phyloP scores from a whole-genome alignment of 805 yeast genomes.

The Millerozyma acaciae region DNA sequence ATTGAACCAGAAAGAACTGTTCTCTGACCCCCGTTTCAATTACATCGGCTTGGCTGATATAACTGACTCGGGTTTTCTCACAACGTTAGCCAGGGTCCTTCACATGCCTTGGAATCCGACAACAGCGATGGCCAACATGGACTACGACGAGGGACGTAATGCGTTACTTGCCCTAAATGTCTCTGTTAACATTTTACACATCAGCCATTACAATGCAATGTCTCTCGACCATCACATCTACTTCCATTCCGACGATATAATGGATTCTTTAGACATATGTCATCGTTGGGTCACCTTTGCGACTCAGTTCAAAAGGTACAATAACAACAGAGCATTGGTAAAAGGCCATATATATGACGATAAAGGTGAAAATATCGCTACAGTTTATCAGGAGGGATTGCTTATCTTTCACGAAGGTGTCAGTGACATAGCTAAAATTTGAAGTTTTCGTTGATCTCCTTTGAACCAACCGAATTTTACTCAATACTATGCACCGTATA shows the following conservation, averaged over 20 bases:
- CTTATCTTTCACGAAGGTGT: slow-evolving; percentile 28
- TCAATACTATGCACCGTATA: too few species aligned
- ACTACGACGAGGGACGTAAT: slow-evolving; percentile 29
- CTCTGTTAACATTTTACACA: slow-evolving; percentile 31
- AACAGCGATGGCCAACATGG: slow-evolving; percentile 23
- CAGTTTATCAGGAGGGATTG: slow-evolving; percentile 41
- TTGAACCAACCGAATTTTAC: too few species aligned
- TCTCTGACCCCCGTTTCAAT: slow-evolving; percentile 25
- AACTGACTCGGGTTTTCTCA: slow-evolving; percentile 36
- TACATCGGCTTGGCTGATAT: slow-evolving; percentile 35
- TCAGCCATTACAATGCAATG: slow-evolving; percentile 44
- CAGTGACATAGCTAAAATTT: slow-evolving; percentile 9
- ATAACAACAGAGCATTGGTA: slow-evolving; percentile 34
- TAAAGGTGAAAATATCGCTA: slow-evolving; percentile 31
- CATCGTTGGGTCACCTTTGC: slow-evolving; percentile 35
- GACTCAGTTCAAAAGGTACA: slow-evolving; percentile 32
- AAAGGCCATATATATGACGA: slow-evolving; percentile 34
- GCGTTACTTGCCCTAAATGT: slow-evolving; percentile 26
- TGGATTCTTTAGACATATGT: slow-evolving; percentile 23
- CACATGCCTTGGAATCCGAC: slow-evolving; percentile 44
- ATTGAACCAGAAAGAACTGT: slow-evolving; percentile 18
- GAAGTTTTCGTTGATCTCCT: neutral
- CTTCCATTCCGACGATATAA: slow-evolving; percentile 30
- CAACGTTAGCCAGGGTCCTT: slow-evolving; percentile 38
- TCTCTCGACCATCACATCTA: slow-evolving; percentile 43